These are phyloP conservation scores for Amauroascus verrucosus DNA, from an alignment of 2,329 filamentous ascomycete genomes.

Conservation along the genomic window DNA sequence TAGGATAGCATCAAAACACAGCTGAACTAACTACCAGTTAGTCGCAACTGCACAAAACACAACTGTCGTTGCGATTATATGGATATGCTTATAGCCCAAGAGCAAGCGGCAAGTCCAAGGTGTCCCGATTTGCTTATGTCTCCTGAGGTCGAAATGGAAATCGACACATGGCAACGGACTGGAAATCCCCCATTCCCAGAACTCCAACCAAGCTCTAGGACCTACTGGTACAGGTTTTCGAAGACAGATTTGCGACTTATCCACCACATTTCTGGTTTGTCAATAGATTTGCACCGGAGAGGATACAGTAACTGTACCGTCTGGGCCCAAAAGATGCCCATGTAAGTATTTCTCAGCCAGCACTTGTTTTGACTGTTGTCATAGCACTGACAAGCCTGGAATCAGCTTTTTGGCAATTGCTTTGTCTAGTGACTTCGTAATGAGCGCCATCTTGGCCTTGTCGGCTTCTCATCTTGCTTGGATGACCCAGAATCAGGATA, in stretches of 20 bases:
- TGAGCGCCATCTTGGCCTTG: conserved; percentile 84
- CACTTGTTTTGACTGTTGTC: not conserved
- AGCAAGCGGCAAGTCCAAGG: conserved; percentile 42
- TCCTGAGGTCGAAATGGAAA: conserved; percentile 68
- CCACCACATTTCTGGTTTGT: conserved; percentile 79
- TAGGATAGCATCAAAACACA: too few relatives aligned
- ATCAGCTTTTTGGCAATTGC: conserved; percentile 70
- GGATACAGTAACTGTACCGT: conserved; percentile 76
- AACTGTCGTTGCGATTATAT: conserved; percentile 98
- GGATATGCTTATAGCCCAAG: conserved; percentile 56
- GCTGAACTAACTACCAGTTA: conserved; percentile 31
- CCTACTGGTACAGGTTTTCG: conserved; percentile 61
- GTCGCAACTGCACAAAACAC: conserved; percentile 97
- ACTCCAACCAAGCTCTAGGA: conserved; percentile 64
- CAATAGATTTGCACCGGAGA: conserved; percentile 66
- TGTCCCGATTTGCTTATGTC: conserved; percentile 67
- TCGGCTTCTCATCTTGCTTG: conserved; percentile 92
- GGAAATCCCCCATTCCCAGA: conserved; percentile 78
- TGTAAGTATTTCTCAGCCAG: conserved; percentile 49
- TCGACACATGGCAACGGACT: conserved; percentile 73
- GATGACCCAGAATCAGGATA: conserved; percentile 73
- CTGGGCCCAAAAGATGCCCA: conserved; percentile 87
- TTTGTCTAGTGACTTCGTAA: conserved; percentile 73
- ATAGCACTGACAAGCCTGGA: too few relatives aligned
- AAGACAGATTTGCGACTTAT: conserved; percentile 76